These are phyloP conservation scores for Coemansia sp. DNA, from an alignment of 192 early-diverging fungal species.

Conservation along the genomic window DNA sequence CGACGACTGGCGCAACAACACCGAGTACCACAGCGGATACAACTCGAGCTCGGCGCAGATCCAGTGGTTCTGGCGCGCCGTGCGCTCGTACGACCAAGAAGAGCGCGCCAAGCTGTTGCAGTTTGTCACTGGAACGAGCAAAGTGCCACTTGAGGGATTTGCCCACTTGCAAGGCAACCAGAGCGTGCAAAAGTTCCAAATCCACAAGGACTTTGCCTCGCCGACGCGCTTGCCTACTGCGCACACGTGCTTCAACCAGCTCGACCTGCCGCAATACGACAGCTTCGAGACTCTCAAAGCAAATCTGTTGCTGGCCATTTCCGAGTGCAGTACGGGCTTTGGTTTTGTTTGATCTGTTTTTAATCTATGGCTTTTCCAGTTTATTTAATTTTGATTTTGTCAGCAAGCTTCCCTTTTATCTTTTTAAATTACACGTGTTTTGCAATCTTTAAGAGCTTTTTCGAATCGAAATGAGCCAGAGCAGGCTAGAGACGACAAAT, in stretches of 20 bases:
- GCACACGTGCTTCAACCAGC: slow-evolving; percentile 99
- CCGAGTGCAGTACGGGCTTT: slow-evolving; percentile 91
- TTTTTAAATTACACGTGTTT: too few relatives aligned
- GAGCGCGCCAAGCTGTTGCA: slow-evolving; percentile 97
- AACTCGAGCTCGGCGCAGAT: slow-evolving; percentile 82
- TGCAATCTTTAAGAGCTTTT: background rate
- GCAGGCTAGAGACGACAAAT: slow-evolving; percentile 23
- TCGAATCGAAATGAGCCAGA: background rate
- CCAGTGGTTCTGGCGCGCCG: slow-evolving; percentile 99
- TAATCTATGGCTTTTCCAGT: too few relatives aligned
- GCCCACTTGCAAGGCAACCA: slow-evolving; percentile 86
- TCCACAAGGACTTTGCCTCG: slow-evolving; percentile 92
- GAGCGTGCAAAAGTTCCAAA: slow-evolving; percentile 98
- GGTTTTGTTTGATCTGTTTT: slow-evolving; percentile 64
- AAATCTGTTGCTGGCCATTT: slow-evolving; percentile 83
- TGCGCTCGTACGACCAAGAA: slow-evolving; percentile 95
- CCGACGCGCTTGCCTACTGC: slow-evolving; percentile 89
- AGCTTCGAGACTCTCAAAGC: slow-evolving; percentile 84
- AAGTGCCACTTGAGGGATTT: slow-evolving; percentile 97
- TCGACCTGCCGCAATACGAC: slow-evolving; percentile 93
- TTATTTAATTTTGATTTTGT: background rate
- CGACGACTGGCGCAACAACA: slow-evolving; percentile 99
- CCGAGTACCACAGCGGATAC: slow-evolving; percentile 93
- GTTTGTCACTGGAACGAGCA: slow-evolving; percentile 96
- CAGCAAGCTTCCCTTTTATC: too few relatives aligned